Evolutionary conservation across 2,329 filamentous ascomycete species (phyloP), one percentile per base, ranked within the genome.

Genomic region (Epichloe bromicola): DNA sequence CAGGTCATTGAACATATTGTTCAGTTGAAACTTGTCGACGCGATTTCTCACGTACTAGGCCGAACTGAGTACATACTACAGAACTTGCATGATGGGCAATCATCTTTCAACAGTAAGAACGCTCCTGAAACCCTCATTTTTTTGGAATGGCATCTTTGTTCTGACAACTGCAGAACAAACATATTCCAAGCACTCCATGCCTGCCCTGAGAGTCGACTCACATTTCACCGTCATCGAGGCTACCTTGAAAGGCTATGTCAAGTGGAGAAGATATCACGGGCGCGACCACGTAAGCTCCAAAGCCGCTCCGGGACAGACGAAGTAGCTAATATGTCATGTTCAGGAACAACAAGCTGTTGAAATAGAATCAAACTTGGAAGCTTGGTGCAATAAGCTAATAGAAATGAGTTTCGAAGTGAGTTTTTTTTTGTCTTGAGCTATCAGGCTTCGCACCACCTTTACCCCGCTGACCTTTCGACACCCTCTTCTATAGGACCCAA

Each of bases 181-280:
- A 42, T 86, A 85, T 61, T 76, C 78, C 37, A 90, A 87, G 60
- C 78, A 79, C 54, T 86, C 85, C 0, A 75, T 82, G 59, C 74
- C 83, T n/a, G 78, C 85, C 3, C 74, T 98, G 50, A 81, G 82
- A 30, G 83, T 94, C 2, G 93, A 98, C 64, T 86, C 89, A 0
- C 86, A 95, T 57, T 91, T 91, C 58, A 88, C 88, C 0, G 85
- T 95, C 23, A 85, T 96, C 2, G 88, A 96, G 63, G 85, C 89
- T 26, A 85, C 88, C 1, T 70, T 97, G 33, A 95, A 90, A 63
- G 93, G 91, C 1, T 95, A 90, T 58, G 79, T 83, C 57, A 90
- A 88, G 63, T 95, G 88, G 87, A 76, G 74, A 56, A 60, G 58
- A 53, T 56, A 60, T 23, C 58, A 63, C 19, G 54, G 55, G 3